Conservation (phyloP, 225 moss, liverwort and hornwort genomes). For the Climacium dendroides region DNA sequence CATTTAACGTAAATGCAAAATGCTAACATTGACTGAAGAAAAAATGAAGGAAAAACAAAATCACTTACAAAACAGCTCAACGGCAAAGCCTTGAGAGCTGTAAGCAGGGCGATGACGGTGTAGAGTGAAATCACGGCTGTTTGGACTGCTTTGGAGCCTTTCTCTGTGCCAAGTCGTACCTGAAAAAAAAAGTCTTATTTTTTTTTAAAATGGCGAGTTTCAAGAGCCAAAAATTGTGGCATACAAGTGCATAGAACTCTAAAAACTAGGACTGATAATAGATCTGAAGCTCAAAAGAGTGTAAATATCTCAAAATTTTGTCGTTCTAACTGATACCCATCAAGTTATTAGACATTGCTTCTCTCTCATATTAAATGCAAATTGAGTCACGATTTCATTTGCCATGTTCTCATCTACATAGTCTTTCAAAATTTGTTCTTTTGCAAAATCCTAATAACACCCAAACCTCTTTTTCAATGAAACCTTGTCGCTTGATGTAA, state of each 20-base stretch:
- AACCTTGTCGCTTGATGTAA: not conserved
- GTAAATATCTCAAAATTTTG: not conserved
- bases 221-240: too few species aligned
- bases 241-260: not conserved
- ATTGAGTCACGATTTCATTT: not conserved
- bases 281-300: not conserved
- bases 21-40: not conserved
- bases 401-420: not conserved
- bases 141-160: slow-evolving; percentile 65
- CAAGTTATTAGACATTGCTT: not conserved
- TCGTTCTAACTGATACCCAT: not conserved
- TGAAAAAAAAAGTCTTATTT: not conserved
- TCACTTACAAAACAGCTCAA: slow-evolving; percentile 54
- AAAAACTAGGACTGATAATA: not conserved
- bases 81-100: slow-evolving; percentile 43
- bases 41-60: not conserved
- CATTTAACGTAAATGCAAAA: not conserved
- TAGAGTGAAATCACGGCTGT: slow-evolving; percentile 53
- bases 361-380: not conserved
- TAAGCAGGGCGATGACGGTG: slow-evolving; percentile 22
- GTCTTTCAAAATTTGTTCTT: not conserved
- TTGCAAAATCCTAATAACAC: not conserved
- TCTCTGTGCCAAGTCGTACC: slow-evolving; percentile 77
- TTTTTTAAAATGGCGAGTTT: not conserved
- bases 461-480: not conserved